Evolutionary conservation across 2,329 filamentous ascomycete genomes (phyloP).

Genomic region (Pleoardoris graminearum): DNA sequence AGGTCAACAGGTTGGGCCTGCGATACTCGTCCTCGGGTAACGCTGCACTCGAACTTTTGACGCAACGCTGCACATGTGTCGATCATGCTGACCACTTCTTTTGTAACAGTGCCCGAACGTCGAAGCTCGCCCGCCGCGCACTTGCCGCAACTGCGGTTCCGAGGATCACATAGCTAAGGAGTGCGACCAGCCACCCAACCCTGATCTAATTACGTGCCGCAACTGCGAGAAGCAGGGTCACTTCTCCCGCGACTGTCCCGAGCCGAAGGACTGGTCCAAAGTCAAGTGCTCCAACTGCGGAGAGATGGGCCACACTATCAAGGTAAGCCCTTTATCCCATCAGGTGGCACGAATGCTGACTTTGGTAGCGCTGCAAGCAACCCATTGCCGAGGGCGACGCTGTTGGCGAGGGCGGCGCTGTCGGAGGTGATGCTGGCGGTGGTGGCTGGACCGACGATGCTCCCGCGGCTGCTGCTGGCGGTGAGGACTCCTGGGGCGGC

Average conservation of each 20-base stretch:
- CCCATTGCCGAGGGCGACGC: conserved; percentile 26
- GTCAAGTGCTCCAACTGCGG: conserved; percentile 55
- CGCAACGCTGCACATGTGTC: conserved; percentile 14
- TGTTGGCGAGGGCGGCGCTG: conserved; percentile 18
- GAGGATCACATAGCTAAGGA: conserved; percentile 44
- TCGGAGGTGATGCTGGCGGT: conserved; percentile 12
- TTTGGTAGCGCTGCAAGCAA: conserved; percentile 37
- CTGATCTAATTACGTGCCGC: conserved; percentile 51
- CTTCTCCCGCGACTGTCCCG: conserved; percentile 59
- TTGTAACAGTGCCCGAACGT: conserved; percentile 34
- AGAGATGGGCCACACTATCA: conserved; percentile 42
- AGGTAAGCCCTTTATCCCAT: conserved; percentile 19
- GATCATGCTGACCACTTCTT: conserved; percentile 18
- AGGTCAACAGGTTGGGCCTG: no score
- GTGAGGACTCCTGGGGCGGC: conserved; percentile 17
- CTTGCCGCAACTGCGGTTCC: conserved; percentile 44
- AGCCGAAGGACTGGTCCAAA: conserved; percentile 58
- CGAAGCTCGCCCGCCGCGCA: conserved; percentile 26
- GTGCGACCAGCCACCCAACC: conserved; percentile 43
- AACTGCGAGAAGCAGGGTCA: conserved; percentile 70
- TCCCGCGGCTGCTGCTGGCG: conserved; percentile 16
- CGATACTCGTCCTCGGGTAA: no score
- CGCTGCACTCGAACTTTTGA: no score
- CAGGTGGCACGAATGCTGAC: conserved; percentile 13
- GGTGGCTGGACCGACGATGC: background rate